These are phyloP conservation scores for Penicillium hordei DNA, from an alignment of 2,329 filamentous ascomycete genomes.

Conservation along the genomic window DNA sequence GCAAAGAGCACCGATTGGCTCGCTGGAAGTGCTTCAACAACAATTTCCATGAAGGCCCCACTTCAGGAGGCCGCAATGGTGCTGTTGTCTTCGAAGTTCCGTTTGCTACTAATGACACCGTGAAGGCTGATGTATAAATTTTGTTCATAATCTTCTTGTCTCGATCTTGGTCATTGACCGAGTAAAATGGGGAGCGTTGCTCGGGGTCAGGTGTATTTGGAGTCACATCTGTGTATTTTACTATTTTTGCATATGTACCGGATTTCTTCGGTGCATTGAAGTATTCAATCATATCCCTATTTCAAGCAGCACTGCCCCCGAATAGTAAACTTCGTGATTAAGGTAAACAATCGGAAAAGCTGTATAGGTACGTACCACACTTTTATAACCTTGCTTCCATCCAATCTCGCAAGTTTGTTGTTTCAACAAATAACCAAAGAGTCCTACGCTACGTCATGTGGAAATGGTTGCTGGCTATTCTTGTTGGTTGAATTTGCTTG, in stretches of 20 bases:
- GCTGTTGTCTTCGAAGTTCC: conserved; percentile 86
- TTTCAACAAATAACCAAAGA: not conserved
- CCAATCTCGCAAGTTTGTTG: not conserved
- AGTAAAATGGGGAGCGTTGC: conserved; percentile 20
- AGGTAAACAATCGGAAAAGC: not conserved
- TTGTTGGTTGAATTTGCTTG: not conserved
- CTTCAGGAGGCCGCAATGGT: conserved; percentile 66
- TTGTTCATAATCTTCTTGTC: conserved; percentile 14
- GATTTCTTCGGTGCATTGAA: conserved; percentile 9
- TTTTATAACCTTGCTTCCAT: not conserved
- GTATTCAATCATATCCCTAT: conserved; percentile 10
- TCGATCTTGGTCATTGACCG: conserved; percentile 6
- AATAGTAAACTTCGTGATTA: not conserved
- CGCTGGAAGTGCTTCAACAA: conserved; percentile 65
- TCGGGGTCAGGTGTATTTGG: conserved; percentile 23
- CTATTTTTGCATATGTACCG: conserved; percentile 13
- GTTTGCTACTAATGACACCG: conserved; percentile 28
- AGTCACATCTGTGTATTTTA: conserved; percentile 20
- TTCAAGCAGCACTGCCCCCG: not conserved
- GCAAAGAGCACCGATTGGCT: conserved; percentile 81
- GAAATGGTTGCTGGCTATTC: not conserved
- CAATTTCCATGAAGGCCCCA: conserved; percentile 35
- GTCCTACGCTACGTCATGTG: not conserved
- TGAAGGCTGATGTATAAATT: conserved; percentile 25
- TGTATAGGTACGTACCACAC: not conserved